A percentile compares a stretch with the other conserved stretches of the same genome.
Evolutionary conservation across 768 basidiomycete genomes (phyloP).

Genomic region (Mrakia gelida): DNA sequence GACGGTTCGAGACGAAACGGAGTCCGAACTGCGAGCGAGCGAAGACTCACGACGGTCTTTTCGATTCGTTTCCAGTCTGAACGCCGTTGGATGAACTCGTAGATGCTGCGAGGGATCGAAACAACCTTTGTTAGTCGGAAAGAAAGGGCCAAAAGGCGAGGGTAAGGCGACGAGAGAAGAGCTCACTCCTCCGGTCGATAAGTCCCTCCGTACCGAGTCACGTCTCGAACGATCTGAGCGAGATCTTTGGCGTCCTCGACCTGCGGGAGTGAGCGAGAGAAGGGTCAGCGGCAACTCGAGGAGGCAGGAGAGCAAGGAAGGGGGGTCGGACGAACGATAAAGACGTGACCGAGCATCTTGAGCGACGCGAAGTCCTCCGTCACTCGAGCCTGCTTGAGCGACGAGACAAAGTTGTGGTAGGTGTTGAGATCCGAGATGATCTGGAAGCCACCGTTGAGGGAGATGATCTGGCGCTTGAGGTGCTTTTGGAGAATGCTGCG

Average conservation of each 20-base stretch:
- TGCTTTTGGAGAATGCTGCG: constrained; percentile 88
- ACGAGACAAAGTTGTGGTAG: constrained; percentile 81
- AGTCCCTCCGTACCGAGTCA: constrained; percentile 89
- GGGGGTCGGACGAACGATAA: constrained; percentile 52
- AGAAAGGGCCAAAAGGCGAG: too few relatives aligned
- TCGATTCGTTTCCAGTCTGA: constrained; percentile 99
- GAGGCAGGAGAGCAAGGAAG: constrained; percentile 47
- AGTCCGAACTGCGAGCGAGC: neutral
- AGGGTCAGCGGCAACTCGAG: neutral
- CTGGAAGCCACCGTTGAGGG: constrained; percentile 86
- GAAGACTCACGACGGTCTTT: constrained; percentile 60
- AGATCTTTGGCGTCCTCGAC: constrained; percentile 83
- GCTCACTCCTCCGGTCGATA: constrained; percentile 80
- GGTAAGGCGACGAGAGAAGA: neutral
- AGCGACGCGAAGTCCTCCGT: constrained; percentile 85
- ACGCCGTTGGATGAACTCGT: constrained; percentile 89
- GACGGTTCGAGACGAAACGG: neutral
- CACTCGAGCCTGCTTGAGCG: constrained; percentile 75
- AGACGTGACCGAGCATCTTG: constrained; percentile 96
- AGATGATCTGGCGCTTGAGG: constrained; percentile 95
- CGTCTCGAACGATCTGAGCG: constrained; percentile 91
- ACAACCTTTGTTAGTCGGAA: neutral
- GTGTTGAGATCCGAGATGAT: constrained; percentile 94
- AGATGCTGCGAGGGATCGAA: constrained; percentile 61
- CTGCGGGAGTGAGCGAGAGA: neutral